Base-by-base conservation (phyloP, 495 filamentous ascomycete genomes). In the Bacidia rubella region DNA sequence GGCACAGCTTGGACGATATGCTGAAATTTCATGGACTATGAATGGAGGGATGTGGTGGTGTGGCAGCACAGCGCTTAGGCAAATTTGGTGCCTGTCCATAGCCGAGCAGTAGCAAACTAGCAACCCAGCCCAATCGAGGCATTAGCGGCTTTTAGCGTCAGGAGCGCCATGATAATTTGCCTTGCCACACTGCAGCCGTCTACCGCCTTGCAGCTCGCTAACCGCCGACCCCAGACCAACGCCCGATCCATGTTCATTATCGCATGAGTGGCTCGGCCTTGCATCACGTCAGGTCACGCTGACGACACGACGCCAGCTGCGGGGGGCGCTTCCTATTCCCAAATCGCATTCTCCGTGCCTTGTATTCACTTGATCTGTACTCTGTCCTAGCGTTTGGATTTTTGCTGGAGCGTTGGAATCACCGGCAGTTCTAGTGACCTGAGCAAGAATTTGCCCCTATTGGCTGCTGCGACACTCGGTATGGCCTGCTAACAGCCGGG, bases 11-110 rank as follows among this genome's bases (percentile, higher is more conserved):
- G 15, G 19, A 44, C 7, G 7, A 22, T 20, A 22, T 44, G 20
- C 15, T 44, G 41, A 44, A 7, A 20, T 44, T 44, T 17, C 7
- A 44, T n/a, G 5, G 20, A 22, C 24, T 48, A 10, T 26, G 7
- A 26, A 48, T 26, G 22, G 20, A 10, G 9, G 11, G 25, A 27
- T 27, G 11, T n/a, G 25, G 45, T 7, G 9, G 45, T 7, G 2
- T 35, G 10, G 47, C 19, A 50, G 47, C 26, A 50, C 11, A 50
- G 47, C 47, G 47, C 47, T 50, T 50, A 50, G 47, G 47, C 47
- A 50, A 39, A 50, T 50, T 47, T 35, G 29, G 22, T 17, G 26
- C 47, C 32, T 50, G 15, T 19, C 7, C 23, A 35, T 50, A 50
- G 47, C 47, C 47, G 47, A 50, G 47, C 20, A 50, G 47, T n/a